Conservation (phyloP, 179 eudicot genomes). For the Sideroxylon spinosum region DNA sequence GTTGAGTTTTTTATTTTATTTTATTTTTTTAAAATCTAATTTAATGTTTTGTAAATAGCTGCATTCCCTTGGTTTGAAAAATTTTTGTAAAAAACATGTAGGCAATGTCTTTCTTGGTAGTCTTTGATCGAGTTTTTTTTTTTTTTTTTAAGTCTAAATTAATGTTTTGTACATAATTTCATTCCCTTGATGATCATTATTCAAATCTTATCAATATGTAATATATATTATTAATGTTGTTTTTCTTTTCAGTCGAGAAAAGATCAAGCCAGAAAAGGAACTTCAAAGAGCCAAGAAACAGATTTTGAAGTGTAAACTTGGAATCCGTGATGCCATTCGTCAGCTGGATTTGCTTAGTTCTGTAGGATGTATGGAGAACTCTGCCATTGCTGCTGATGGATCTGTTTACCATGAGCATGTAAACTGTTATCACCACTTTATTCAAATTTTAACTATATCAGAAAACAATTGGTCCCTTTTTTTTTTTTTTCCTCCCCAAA, state of each 20-base stretch:
- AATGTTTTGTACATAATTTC: too few species aligned
- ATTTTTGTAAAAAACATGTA: too few species aligned
- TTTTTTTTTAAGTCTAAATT: too few species aligned
- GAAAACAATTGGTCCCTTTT: not conserved
- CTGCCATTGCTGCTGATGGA: conserved; percentile 79
- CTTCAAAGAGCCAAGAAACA: conserved; percentile 79
- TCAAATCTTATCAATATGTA: too few species aligned
- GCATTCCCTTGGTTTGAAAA: too few species aligned
- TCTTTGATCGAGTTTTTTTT: too few species aligned
- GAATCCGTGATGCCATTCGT: conserved; percentile 76
- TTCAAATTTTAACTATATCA: not conserved
- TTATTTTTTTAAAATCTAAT: not conserved
- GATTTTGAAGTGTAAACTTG: conserved; percentile 84
- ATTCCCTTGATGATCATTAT: too few species aligned
- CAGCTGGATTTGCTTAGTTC: conserved; percentile 84
- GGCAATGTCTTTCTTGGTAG: too few species aligned
- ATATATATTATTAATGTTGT: not conserved
- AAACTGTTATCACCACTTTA: conserved; percentile 20
- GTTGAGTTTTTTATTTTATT: not conserved
- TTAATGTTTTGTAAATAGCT: too few species aligned
- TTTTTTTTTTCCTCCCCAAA: not conserved
- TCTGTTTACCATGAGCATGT: conserved; percentile 96
- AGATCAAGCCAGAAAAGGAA: conserved; percentile 86
- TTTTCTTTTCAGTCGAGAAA: conserved; percentile 65
- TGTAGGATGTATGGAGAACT: conserved; percentile 67